phyloP scores from a whole-genome alignment of 352 stramenopile species.

The Globisporangium acanthophoron region DNA sequence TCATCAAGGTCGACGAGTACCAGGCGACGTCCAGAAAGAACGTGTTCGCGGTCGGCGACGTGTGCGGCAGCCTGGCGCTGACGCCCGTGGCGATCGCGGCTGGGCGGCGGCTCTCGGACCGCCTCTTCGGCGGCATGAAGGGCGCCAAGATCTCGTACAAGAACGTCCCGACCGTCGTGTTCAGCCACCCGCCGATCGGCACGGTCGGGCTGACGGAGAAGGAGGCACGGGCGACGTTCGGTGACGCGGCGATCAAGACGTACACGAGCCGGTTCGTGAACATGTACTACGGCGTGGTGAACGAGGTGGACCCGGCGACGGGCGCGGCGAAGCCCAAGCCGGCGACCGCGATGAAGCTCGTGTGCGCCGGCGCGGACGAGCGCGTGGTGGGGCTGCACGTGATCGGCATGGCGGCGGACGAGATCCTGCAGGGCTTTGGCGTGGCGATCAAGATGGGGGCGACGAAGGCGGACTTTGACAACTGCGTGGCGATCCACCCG shows the following conservation, averaged over 20 bases:
- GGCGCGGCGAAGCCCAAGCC: conserved; percentile 69
- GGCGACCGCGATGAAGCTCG: conserved; percentile 94
- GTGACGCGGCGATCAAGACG: conserved; percentile 87
- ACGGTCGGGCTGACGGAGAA: conserved; percentile 91
- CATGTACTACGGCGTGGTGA: conserved; percentile 92
- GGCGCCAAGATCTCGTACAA: conserved; percentile 82
- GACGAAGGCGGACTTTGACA: conserved; percentile 97
- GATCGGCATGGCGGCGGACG: conserved; percentile 92
- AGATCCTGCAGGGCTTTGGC: conserved; percentile 99
- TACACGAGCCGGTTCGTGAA: conserved; percentile 95
- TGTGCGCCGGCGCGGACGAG: conserved; percentile 86
- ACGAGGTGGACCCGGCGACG: conserved; percentile 38
- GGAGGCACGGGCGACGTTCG: conserved; percentile 87
- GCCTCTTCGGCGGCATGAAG: conserved; percentile 73
- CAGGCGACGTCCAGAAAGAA: conserved; percentile 84
- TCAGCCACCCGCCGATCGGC: conserved; percentile 95
- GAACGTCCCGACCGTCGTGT: conserved; percentile 93
- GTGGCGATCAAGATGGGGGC: conserved; percentile 98
- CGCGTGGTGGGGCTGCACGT: conserved; percentile 97
- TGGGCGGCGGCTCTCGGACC: conserved; percentile 77
- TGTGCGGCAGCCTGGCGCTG: conserved; percentile 56
- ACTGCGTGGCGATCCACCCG: conserved; percentile 94
- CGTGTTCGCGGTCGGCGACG: conserved; percentile 80
- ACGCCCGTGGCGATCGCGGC: conserved; percentile 87
- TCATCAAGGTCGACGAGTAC: conserved; percentile 87